Base-by-base conservation (phyloP, 768 basidiomycete genomes). In the Grammothele lineata region DNA sequence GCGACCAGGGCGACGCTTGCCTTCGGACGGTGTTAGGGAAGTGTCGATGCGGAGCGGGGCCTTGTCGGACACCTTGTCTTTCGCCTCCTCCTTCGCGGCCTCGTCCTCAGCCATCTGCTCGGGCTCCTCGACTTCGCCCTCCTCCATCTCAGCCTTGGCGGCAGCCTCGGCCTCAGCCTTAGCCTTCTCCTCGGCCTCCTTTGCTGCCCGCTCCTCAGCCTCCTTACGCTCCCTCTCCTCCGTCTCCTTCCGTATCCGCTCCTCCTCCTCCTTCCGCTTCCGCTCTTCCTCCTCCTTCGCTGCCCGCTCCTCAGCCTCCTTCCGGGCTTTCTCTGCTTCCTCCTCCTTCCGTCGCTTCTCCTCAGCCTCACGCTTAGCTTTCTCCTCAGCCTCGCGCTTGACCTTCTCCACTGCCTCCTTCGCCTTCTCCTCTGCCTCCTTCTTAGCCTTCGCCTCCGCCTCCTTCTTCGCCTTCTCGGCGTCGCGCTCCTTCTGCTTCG, bases 31-130 rank as follows among this genome's bases (percentile, higher is more conserved):
- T 1, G 72, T 58, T 10, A 75, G 60, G 18, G 75, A 66, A 0
- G 86, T 85, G 62, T 81, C 82, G 63, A 87, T 86, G 36, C 84
- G 83, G 17, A 88, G 70, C 10, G 66, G 19, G 36, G 81, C 82
- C 59, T 78, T 81, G 26, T 66, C 59, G 38, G 70, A 61, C 2
- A 60, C 53, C 57, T 74, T 81, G 49, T 67, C 71, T 42, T 70
- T 69, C n/a, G 57, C 45, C 30, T 72, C 70, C 22, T 72, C 69
- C 37, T 65, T 62, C 23, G 53, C 50, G 10, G 48, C 46, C 22
- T 47, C 49, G 18, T 51, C 48, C 9, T 40, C 35, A 17, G 34
- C 15, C 8, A 47, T 58, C 3, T 71, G 70, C 24, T 74, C 71
- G 21, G 66, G 61, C 37, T 80, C 69, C 52, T 72, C 68, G 34